A percentile compares a stretch with the other conserved stretches of the same genome.
Conservation (phyloP, 148 eudicot species). For the Chenopodium berlandieri region DNA sequence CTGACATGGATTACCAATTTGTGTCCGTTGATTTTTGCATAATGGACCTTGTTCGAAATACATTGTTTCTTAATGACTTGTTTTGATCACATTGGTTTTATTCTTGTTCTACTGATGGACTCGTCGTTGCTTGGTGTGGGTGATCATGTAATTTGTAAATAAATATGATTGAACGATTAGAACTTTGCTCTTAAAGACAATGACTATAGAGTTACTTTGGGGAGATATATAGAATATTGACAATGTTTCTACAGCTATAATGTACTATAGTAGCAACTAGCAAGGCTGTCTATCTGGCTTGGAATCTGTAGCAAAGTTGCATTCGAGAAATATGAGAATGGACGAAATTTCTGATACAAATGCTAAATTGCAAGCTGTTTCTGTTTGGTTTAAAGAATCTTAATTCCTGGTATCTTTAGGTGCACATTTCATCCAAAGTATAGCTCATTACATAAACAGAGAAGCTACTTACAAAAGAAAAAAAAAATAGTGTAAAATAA, state of each 20-base stretch:
- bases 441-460: not conserved
- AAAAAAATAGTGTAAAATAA: too few relatives aligned
- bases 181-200: not conserved
- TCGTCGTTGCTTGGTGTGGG: slow-evolving; percentile 1
- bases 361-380: too few relatives aligned
- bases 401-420: not conserved
- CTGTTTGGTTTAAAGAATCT: too few relatives aligned
- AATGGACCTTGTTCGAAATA: slow-evolving; percentile 17
- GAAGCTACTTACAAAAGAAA: not conserved
- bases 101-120: not conserved
- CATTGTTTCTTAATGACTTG: not conserved
- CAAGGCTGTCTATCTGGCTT: not conserved
- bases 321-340: not conserved
- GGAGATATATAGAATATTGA: not conserved
- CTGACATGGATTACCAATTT: not conserved
- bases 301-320: not conserved
- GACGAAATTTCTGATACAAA: not conserved
- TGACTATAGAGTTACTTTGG: too few relatives aligned
- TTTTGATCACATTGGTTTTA: not conserved
- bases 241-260: not conserved
- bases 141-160: not conserved
- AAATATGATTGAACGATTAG: not conserved
- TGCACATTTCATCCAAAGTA: not conserved
- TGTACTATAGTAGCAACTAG: not conserved
- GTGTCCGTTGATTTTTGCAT: slow-evolving; percentile 12